Evolutionary conservation across 352 stramenopile species (phyloP), one percentile per base, ranked within the genome.

Genomic region (Thraustotheca clavata): DNA sequence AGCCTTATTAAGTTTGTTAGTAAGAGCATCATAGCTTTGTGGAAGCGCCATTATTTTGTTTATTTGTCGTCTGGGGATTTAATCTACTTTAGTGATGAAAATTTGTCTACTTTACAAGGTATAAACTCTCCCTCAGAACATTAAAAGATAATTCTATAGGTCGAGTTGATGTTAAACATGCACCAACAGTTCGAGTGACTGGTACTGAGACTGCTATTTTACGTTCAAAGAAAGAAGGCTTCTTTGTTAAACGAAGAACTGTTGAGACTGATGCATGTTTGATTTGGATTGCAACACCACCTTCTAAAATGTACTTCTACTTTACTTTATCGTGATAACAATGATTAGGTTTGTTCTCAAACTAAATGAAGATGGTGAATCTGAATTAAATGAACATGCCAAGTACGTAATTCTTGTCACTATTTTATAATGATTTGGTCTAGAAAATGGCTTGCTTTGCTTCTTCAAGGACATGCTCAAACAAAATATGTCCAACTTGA

Each of bases 401-500:
- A 91, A 86, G 73, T 80, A 40, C 40, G 62, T 48, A 36, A 32
- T 26, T 27, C 60, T 14, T 24, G 2, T 14, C 18, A 35, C 43
- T 35, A 26, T 9, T 24, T 24, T 14, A 35, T 31, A 52, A 26
- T 14, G 2, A 14, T 20, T 24, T 2, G 38, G 38, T 43, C 9
- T 26, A 77, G 76, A 38, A 89, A 90, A 59, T 91, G 83, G 83
- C 36, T 91, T 11, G 74, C 79, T 0, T 36, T 91, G 59, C 61
- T 91, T 16, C 50, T 91, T 14, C 79, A 89, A 59, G 83, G 80
- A 3, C 83, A 91, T 61, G 83, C 83, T 0, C 77, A 90, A 66
- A 87, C 83, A 22, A 91, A 91, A 49, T 90, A 90, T 63, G 88
- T 79, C 4, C 83, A 91, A 34, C 69, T 91, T 34, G 83, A 91